Evolutionary conservation across 768 basidiomycete species (phyloP).

Genomic region (Crepidotus variabilis): DNA sequence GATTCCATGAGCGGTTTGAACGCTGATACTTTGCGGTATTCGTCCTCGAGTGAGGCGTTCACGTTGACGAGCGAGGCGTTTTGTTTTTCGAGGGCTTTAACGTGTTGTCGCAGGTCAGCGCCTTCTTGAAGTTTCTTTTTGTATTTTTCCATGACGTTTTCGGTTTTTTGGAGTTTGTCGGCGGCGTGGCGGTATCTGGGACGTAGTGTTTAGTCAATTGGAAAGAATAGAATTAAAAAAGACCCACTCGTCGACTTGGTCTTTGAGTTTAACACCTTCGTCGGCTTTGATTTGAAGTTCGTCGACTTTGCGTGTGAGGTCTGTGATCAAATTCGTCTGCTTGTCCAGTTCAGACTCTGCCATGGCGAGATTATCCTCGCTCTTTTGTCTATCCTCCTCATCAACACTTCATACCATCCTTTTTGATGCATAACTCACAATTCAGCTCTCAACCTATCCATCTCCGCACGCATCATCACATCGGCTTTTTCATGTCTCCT

Average conservation of each 20-base stretch:
- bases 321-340: conserved; percentile 62
- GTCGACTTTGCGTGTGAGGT: conserved; percentile 75
- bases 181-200: conserved; percentile 85
- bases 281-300: conserved; percentile 78
- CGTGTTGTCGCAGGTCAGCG: conserved; percentile 81
- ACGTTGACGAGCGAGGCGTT: conserved; percentile 90
- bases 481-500: conserved; percentile 70
- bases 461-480: conserved; percentile 72
- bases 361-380: conserved; percentile 85
- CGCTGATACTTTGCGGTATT: conserved; percentile 80
- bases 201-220: not conserved
- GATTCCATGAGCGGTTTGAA: conserved; percentile 90
- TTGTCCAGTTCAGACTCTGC: conserved; percentile 83
- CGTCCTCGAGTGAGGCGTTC: conserved; percentile 89
- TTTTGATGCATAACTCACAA: too few species aligned
- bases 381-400: conserved; percentile 69
- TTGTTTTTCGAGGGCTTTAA: conserved; percentile 90
- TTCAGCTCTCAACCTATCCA: conserved; percentile 76
- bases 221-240: not conserved
- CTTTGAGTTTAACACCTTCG: conserved; percentile 77
- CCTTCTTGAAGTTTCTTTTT: conserved; percentile 97
- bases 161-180: conserved; percentile 88
- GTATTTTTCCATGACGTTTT: conserved; percentile 98
- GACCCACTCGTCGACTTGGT: conserved; percentile 90
- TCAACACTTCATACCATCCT: conserved; percentile 21